Evolutionary conservation across 768 basidiomycete genomes (phyloP).

Genomic region (Tylopilus sp.): DNA sequence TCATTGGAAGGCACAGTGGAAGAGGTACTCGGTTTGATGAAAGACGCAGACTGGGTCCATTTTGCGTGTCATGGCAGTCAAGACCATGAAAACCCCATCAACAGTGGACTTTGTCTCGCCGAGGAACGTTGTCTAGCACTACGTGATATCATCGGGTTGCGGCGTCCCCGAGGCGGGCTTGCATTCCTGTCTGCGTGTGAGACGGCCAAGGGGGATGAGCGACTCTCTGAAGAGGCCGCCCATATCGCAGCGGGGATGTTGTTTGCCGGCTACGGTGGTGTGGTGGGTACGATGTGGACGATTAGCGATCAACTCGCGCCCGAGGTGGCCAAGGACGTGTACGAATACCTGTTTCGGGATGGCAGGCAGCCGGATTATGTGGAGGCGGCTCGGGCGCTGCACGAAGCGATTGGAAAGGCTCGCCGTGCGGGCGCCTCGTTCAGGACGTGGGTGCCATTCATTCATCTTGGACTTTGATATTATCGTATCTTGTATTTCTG

Average conservation of each 20-base stretch:
- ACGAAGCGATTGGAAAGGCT: background rate
- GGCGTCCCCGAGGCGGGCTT: no score
- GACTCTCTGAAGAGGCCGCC: no score
- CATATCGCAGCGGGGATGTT: conserved; percentile 29
- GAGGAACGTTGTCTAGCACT: no score
- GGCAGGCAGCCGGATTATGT: background rate
- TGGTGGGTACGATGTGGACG: conserved; percentile 2
- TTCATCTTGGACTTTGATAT: background rate
- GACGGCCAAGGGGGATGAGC: no score
- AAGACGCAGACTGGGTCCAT: no score
- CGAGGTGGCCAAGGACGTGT: background rate
- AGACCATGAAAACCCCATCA: no score
- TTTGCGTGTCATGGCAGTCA: no score
- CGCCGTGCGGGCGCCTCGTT: background rate
- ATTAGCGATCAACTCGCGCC: conserved; percentile 29
- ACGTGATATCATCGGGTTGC: no score
- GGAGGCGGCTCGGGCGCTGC: background rate
- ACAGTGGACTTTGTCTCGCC: no score
- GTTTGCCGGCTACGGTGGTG: conserved; percentile 24
- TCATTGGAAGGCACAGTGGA: no score
- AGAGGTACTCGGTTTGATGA: no score
- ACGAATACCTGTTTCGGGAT: background rate
- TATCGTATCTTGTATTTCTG: background rate
- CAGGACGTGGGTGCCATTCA: background rate
- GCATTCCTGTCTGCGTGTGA: no score